Evolutionary conservation across 176 grass and related monocot species (phyloP), one percentile per base, ranked within the genome.

Genomic region (Bromus sterilis): DNA sequence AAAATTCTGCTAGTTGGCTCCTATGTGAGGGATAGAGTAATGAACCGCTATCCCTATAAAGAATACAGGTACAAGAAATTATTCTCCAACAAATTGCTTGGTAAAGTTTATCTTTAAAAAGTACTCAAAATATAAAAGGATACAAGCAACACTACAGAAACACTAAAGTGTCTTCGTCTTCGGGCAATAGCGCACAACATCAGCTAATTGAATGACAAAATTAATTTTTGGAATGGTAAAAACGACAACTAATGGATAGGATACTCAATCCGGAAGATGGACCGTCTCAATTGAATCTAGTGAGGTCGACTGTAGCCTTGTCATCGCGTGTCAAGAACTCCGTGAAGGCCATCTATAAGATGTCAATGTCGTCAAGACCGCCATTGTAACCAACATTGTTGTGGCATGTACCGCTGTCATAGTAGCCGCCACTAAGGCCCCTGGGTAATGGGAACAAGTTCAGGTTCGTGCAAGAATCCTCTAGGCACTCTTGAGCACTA

Each of bases 271-370:
- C 15, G 15, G 43, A 15, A 14, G 43, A 46, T 16, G 43, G 4
- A 46, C 53, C 11, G 16, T 23, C 30, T 76, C 55, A 78, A 42
- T 28, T 53, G 26, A 84, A 74, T 42, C 46, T 79, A 60, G 11
- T 56, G 1, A 78, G 31, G n/a, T 66, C 66, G 16, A 87, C 32
- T 23, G 31, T 61, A 25, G 24, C 40, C 62, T 61, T 43, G 7
- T 72, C 75, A 2, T 65, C 32, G 8, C 66, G 57, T 20, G 4
- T 34, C 65, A 78, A 2, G 66, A 83, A 74, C 9, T 88, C 43
- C 80, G 66, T 66, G 1, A 75, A 74, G 34, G 80, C 80, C 56
- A 46, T 53, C 26, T 79, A 57, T 29, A 78, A 44, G 16, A 58
- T 16, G 24, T 48, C 5, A 15, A 48, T 18, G 31, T 65, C 31